These are phyloP conservation scores for Ascochyta pisi DNA, from an alignment of 2,329 filamentous ascomycete genomes.

Conservation along the genomic window DNA sequence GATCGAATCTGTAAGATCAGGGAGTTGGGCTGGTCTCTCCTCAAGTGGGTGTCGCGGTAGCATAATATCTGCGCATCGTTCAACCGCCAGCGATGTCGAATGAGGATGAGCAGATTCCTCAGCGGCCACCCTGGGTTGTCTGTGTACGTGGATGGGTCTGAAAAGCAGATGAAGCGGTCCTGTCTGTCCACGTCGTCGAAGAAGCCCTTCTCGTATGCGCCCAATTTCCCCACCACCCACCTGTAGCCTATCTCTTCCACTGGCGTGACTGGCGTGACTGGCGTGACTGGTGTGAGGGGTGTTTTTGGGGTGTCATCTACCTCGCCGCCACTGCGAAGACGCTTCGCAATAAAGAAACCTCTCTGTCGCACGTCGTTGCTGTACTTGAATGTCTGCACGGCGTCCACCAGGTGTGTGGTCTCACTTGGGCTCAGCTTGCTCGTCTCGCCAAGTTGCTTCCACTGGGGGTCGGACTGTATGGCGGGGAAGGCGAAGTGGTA, in stretches of 20 bases:
- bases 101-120: slow-evolving; percentile 83
- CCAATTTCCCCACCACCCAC: slow-evolving; percentile 80
- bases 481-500: slow-evolving; percentile 98
- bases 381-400: slow-evolving; percentile 87
- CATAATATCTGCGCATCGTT: slow-evolving; percentile 83
- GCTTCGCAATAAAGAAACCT: slow-evolving; percentile 96
- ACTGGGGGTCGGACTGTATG: slow-evolving; percentile 84
- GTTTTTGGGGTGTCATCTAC: slow-evolving; percentile 50
- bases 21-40: slow-evolving; percentile 80
- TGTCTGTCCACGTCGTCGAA: slow-evolving; percentile 75
- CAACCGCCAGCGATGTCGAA: slow-evolving; percentile 81
- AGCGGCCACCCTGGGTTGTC: slow-evolving; percentile 92
- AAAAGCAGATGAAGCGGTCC: slow-evolving; percentile 85
- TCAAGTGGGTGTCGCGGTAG: slow-evolving; percentile 82
- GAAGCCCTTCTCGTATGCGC: slow-evolving; percentile 84
- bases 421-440: slow-evolving; percentile 69
- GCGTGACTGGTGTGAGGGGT: slow-evolving; percentile 56
- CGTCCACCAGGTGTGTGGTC: slow-evolving; percentile 79
- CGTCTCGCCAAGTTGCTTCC: slow-evolving; percentile 61
- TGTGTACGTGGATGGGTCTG: slow-evolving; percentile 89
- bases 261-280: slow-evolving; percentile 59
- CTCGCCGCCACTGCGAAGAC: slow-evolving; percentile 55
- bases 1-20: slow-evolving; percentile 67
- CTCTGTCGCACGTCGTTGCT: slow-evolving; percentile 81
- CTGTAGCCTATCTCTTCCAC: slow-evolving; percentile 67